Base-by-base conservation (phyloP, 441 rosid genomes). In the Dalechampia spathulata region DNA sequence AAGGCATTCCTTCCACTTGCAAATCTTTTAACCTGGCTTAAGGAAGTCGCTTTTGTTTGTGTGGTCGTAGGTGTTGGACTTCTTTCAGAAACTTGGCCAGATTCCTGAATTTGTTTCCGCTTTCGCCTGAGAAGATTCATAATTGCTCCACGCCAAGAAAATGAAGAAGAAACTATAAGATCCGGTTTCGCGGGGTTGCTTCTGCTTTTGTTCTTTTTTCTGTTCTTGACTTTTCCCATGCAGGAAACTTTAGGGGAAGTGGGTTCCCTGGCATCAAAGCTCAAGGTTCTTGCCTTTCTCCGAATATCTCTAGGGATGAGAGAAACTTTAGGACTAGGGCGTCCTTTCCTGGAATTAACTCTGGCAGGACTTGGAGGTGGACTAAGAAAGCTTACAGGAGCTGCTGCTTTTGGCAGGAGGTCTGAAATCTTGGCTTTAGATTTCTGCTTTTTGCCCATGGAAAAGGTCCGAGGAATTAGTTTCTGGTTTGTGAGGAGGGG, bases 241-340 rank as follows among this genome's bases (percentile, higher is more conserved):
- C 87, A 82, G 0, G 81, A 75, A 36, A 79, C 70, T 36, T 61
- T 52, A 5, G 81, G 85, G 0, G 88, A 77, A 15, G 49, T 22
- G 1, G 85, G 88, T 49, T 77, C 85, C 22, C 64, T 52, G 38
- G 61, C 32, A 9, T 63, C 67, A 15, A 79, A 78, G 61, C 73
- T 74, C 20, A 55, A 68, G 43, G 34, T 66, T 42, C 64, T 63
- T 22, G 63, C 55, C 57, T 53, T 64, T 28, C 68, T 52, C 10
- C 64, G 66, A 30, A 68, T 74, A 40, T 72, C 77, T 48, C 36
- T 58, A 0, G 82, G 80, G 49, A 78, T 52, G 22, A 78, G 57
- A 0, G 76, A 69, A 0, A 61, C 51, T 16, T 37, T 15, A 1
- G 61, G 72, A 36, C 49, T 11, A 5, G 52, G 22, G 5, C n/a